These are phyloP conservation scores for Athelia psychrophila DNA, from an alignment of 1,284 basidiomycete species.

Conservation along the genomic window DNA sequence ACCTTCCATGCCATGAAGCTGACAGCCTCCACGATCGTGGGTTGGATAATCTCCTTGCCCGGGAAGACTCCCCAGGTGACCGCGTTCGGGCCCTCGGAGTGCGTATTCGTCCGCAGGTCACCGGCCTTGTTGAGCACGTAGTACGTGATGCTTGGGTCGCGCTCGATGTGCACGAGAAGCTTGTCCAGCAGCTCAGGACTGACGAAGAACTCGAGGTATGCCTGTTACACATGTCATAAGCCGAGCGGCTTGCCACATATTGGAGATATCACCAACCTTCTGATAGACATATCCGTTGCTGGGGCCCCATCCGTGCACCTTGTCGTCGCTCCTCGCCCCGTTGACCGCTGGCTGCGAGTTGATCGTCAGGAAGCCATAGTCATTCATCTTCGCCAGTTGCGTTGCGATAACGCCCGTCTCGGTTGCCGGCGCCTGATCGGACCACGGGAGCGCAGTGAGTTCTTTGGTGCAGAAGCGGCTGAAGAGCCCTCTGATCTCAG, in stretches of 20 bases:
- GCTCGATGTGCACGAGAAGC: conserved; percentile 84
- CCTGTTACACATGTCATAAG: conserved; percentile 41
- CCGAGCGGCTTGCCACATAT: neutral
- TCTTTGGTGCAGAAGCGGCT: conserved; percentile 74
- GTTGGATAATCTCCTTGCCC: conserved; percentile 96
- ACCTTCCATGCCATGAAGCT: conserved; percentile 99
- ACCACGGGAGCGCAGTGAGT: conserved; percentile 88
- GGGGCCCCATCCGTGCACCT: conserved; percentile 93
- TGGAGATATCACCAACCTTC: conserved; percentile 57
- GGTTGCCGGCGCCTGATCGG: conserved; percentile 81
- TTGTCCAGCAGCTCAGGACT: conserved; percentile 70
- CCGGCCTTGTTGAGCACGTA: conserved; percentile 93
- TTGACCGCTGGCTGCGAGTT: conserved; percentile 98
- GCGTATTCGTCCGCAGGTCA: conserved; percentile 91
- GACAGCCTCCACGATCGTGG: conserved; percentile 96
- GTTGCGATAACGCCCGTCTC: conserved; percentile 86
- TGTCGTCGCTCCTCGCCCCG: conserved; percentile 85
- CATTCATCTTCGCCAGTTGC: conserved; percentile 84
- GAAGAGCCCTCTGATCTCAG: conserved; percentile 77
- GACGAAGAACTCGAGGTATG: conserved; percentile 97
- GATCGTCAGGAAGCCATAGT: conserved; percentile 92
- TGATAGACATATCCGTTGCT: conserved; percentile 95
- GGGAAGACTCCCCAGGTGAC: conserved; percentile 99
- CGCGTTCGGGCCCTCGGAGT: conserved; percentile 92
- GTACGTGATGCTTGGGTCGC: conserved; percentile 91